Evolutionary conservation across 768 basidiomycete genomes (phyloP).

Genomic region (Panellus pusillus): DNA sequence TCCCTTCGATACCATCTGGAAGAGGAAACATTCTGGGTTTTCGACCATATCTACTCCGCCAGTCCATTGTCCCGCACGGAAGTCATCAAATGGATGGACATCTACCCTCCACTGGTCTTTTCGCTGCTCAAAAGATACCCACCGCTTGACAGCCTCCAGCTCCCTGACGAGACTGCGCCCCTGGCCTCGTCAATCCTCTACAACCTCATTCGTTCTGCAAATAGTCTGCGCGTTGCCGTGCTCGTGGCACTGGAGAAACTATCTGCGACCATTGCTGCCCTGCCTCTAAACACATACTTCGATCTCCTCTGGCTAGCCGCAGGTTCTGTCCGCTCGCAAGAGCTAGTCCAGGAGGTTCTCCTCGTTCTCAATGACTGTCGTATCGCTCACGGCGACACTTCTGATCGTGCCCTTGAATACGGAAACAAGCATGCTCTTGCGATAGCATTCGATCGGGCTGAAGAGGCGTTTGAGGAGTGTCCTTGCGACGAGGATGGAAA

Average conservation of each 20-base stretch:
- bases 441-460: constrained; percentile 61
- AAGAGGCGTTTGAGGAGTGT: constrained; percentile 67
- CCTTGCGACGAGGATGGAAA: constrained; percentile 65
- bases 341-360: constrained; percentile 59
- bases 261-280: constrained; percentile 39
- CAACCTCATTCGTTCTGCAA: constrained; percentile 55
- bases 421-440: constrained; percentile 56
- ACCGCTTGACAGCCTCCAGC: constrained; percentile 35
- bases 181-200: constrained; percentile 38
- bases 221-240: constrained; percentile 52
- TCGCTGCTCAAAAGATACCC: constrained; percentile 49
- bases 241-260: constrained; percentile 62
- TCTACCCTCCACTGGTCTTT: constrained; percentile 55
- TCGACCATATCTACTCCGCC: constrained; percentile 37
- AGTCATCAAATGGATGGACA: constrained; percentile 45
- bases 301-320: constrained; percentile 53
- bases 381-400: constrained; percentile 23
- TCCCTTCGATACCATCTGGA: constrained; percentile 53
- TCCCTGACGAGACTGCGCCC: constrained; percentile 33
- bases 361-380: constrained; percentile 58
- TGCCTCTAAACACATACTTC: constrained; percentile 45
- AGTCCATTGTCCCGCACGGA: constrained; percentile 29
- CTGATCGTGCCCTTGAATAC: constrained; percentile 36
- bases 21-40: constrained; percentile 53
- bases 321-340: constrained; percentile 49